Base-by-base conservation (phyloP, 1,284 basidiomycete species). In the Stygiomarasmius scandens region DNA sequence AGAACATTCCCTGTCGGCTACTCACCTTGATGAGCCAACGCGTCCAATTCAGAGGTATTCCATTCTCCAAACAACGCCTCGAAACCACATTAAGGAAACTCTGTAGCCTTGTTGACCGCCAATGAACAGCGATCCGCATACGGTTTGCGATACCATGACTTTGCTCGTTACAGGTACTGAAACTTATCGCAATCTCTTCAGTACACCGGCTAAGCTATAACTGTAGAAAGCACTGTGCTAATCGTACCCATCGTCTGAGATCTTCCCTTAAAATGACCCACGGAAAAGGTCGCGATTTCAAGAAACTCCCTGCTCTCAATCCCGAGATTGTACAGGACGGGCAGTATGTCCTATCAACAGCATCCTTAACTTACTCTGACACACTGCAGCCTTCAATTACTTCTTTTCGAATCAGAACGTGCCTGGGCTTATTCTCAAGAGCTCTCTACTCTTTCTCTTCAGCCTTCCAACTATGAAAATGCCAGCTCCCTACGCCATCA, bases 341-440 rank as follows among this genome's bases (percentile, higher is more conserved):
- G 69, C 89, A 93, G 93, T 95, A 69, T 72, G 92, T 80, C 41
- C 48, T 16, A 11, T 19, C 44, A 32, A 23, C n/a, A 56, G n/a
- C 56, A 23, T 34, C 24, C 38, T 41, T 48, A 5, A 32, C 49
- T n/a, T 44, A 34, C 51, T 44, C 53, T 48, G 34, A 57, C 61
- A 52, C 56, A n/a, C 57, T 68, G 63, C 54, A 93, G 91, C 65
- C 81, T 96, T 8, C 88, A 96, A 64, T 80, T 97, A 1, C 76
- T 95, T 43, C 81, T 97, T 10, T 89, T 95, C 67, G 93, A 95
- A 69, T 84, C 93, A 5, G 95, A 98, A 73, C 86, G 95, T 49
- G 91, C 93, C n/a, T 95, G 94, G 86, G 87, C 93, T 0, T 87
- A 93, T 72, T 88, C 93, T 9, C 92, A 95, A 72, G 92, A 95